Percentiles rank a stretch among this genome's conserved stretches.
These are phyloP conservation scores for Tetraselmis striata DNA, from an alignment of 139 green algal species.

Conservation along the genomic window DNA sequence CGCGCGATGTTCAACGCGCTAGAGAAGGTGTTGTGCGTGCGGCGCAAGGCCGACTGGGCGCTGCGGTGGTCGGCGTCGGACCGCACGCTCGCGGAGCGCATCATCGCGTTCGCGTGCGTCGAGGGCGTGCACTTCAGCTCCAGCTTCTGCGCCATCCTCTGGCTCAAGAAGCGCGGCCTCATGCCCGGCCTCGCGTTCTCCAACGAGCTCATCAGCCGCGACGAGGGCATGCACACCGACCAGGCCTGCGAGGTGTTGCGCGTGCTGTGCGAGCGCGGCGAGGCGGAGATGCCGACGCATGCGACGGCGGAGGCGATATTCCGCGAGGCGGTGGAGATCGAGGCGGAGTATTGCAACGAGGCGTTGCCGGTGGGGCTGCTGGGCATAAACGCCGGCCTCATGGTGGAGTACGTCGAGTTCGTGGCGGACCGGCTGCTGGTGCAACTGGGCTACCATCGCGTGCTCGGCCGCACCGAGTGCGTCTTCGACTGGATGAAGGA, in stretches of 20 bases:
- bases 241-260: conserved; percentile 94
- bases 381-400: conserved; percentile 75
- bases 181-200: conserved; percentile 98
- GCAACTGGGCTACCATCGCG: conserved; percentile 79
- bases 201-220: conserved; percentile 96
- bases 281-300: conserved; percentile 49
- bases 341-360: conserved; percentile 93
- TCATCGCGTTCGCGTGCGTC: conserved; percentile 52
- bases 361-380: conserved; percentile 78
- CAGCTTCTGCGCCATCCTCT: conserved; percentile 98
- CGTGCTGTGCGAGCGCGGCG: background rate
- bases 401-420: conserved; percentile 96
- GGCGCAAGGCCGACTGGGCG: conserved; percentile 96
- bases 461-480: conserved; percentile 71
- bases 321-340: conserved; percentile 83
- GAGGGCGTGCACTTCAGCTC: conserved; percentile 58
- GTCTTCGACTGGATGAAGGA: conserved; percentile 97
- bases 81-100: conserved; percentile 40
- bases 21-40: conserved; percentile 81
- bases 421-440: conserved; percentile 92
- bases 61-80: conserved; percentile 86
- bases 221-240: conserved; percentile 97
- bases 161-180: conserved; percentile 97
- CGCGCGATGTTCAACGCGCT: conserved; percentile 90
- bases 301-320: conserved; percentile 72